Percentiles rank a stretch among this genome's conserved stretches.
Evolutionary conservation across 148 eudicot genomes (phyloP).

Genomic region (Cornus kousa): DNA sequence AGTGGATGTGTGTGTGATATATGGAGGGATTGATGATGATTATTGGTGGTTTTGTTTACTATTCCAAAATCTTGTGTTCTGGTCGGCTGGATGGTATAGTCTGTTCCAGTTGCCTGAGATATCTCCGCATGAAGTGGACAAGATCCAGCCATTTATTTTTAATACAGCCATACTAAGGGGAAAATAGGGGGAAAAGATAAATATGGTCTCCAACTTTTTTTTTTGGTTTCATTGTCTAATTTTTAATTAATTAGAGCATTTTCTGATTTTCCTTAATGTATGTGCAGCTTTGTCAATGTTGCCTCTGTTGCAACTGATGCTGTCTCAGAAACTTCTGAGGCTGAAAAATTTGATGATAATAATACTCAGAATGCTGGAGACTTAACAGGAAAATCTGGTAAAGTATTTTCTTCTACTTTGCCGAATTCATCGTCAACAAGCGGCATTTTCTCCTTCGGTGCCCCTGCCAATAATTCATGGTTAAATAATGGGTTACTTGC

Average conservation of each 20-base stretch:
- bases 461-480: slow-evolving; percentile 18
- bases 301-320: slow-evolving; percentile 22
- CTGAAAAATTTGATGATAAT: slow-evolving; percentile 24
- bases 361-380: slow-evolving; percentile 22
- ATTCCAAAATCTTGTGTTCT: background rate
- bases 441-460: slow-evolving; percentile 25
- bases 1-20: background rate
- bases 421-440: slow-evolving; percentile 20
- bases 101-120: background rate
- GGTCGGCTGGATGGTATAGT: background rate
- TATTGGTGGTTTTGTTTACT: background rate
- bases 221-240: background rate
- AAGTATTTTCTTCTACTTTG: slow-evolving; percentile 18
- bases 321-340: slow-evolving; percentile 21
- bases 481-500: slow-evolving; percentile 30
- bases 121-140: background rate
- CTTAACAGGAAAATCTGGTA: slow-evolving; percentile 23
- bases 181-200: background rate
- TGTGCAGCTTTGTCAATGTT: slow-evolving; percentile 35
- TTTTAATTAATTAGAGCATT: background rate
- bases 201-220: background rate
- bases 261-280: background rate
- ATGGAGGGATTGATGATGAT: background rate
- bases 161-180: background rate
- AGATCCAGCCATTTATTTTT: background rate